Conservation (phyloP, 441 rosid species). For the Jatropha multifida region DNA sequence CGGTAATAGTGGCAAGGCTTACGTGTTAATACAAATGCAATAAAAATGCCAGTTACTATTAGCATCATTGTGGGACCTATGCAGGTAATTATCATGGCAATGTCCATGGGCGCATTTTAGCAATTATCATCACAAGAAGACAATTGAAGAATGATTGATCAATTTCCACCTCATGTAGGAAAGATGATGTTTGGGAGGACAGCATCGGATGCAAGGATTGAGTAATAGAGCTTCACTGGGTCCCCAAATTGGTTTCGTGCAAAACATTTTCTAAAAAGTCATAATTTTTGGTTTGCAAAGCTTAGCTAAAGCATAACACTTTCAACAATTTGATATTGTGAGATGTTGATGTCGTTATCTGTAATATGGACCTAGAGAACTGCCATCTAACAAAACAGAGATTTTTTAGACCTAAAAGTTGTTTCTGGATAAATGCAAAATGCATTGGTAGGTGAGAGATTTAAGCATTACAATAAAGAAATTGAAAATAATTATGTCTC, state of each 20-base stretch:
- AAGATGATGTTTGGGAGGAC: constrained; percentile 24
- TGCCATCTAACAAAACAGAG: not conserved
- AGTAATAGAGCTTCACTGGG: constrained; percentile 14
- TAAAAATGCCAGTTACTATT: constrained; percentile 6
- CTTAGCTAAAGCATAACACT: constrained; percentile 7
- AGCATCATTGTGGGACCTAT: constrained; percentile 23
- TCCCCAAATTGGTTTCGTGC: constrained; percentile 17
- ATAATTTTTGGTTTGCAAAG: constrained; percentile 12
- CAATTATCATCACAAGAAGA: constrained; percentile 17
- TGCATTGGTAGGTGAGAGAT: constrained; percentile 15
- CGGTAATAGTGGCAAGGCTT: constrained; percentile 8
- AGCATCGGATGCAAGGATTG: constrained; percentile 8
- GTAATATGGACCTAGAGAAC: not conserved
- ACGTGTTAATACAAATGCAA: constrained; percentile 16
- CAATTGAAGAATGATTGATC: constrained; percentile 10
- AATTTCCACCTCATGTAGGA: constrained; percentile 29
- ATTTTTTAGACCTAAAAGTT: constrained; percentile 21
- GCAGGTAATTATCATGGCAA: constrained; percentile 15
- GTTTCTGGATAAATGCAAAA: constrained; percentile 12
- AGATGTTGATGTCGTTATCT: constrained; percentile 11
- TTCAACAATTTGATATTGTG: constrained; percentile 8
- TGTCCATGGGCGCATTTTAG: constrained; percentile 19
- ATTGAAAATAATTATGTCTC: not conserved
- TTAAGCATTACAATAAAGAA: constrained; percentile 10
- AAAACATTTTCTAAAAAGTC: not conserved